Percentiles rank a stretch among this genome's conserved stretches.
Evolutionary conservation across 768 basidiomycete genomes (phyloP).

Genomic region (Boletus sp.): DNA sequence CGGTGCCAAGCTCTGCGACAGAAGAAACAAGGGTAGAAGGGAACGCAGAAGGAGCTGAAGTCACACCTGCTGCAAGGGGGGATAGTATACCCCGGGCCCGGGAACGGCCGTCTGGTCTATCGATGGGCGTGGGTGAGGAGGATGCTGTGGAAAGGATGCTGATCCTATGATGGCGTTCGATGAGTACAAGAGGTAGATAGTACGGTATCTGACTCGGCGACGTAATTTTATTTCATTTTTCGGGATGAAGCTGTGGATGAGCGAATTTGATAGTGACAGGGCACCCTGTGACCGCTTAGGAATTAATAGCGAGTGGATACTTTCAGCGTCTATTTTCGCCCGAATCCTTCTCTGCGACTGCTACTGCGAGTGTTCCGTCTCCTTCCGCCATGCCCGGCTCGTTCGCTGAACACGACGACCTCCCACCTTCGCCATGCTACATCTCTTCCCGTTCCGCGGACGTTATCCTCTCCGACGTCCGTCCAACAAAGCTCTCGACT

Average conservation of each 20-base stretch:
- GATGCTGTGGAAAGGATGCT: slow-evolving; percentile 23
- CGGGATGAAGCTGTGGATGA: no score
- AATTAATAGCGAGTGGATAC: not conserved
- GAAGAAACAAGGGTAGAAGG: not conserved
- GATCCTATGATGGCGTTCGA: not conserved
- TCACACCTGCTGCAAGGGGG: not conserved
- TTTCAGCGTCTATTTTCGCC: not conserved
- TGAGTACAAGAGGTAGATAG: no score
- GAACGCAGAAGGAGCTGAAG: not conserved
- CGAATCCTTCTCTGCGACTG: no score
- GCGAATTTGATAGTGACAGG: no score
- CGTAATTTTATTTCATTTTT: no score
- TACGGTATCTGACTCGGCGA: no score
- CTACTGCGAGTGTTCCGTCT: no score
- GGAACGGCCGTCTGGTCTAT: not conserved
- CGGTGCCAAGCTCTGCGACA: not conserved
- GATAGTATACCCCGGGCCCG: not conserved
- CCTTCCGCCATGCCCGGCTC: slow-evolving; percentile 43
- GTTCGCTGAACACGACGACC: slow-evolving; percentile 37
- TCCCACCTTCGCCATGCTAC: slow-evolving; percentile 59
- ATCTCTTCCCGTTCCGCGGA: slow-evolving; percentile 84
- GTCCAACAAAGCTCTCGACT: slow-evolving; percentile 80
- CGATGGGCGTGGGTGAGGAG: slow-evolving; percentile 17
- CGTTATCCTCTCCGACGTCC: slow-evolving; percentile 87
- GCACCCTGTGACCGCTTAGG: no score